phyloP scores from a whole-genome alignment of 495 filamentous ascomycete species.

The Rhypophila decipiens region DNA sequence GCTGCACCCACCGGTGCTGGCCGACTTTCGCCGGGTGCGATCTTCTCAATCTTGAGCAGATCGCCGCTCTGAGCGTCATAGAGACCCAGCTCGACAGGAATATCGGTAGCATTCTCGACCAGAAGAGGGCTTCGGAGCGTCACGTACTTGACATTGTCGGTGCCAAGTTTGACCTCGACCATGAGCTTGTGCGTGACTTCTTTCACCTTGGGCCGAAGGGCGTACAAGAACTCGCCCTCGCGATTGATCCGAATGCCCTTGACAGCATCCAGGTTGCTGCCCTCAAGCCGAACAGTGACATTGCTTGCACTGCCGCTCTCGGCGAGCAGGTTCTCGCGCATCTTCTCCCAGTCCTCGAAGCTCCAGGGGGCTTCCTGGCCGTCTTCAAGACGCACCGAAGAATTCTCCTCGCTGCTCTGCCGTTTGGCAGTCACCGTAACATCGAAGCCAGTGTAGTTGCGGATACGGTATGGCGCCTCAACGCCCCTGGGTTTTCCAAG shows the following conservation, averaged over 20 bases:
- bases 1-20: constrained; percentile 90
- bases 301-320: constrained; percentile 66
- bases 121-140: constrained; percentile 92
- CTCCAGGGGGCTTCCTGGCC: constrained; percentile 92
- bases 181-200: constrained; percentile 79
- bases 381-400: constrained; percentile 75
- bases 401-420: constrained; percentile 46
- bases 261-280: constrained; percentile 86
- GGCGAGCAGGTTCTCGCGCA: constrained; percentile 82
- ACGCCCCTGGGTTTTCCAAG: constrained; percentile 86
- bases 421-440: constrained; percentile 74
- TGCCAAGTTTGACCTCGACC: constrained; percentile 83
- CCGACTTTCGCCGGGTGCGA: constrained; percentile 82
- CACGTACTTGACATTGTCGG: constrained; percentile 95
- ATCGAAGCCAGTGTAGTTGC: constrained; percentile 92
- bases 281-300: constrained; percentile 79
- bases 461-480: constrained; percentile 88
- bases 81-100: constrained; percentile 90
- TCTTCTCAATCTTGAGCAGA: constrained; percentile 95
- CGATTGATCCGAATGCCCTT: constrained; percentile 82
- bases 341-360: constrained; percentile 90
- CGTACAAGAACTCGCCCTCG: constrained; percentile 90
- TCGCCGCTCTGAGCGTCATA: constrained; percentile 84
- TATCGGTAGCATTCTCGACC: constrained; percentile 96
- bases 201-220: constrained; percentile 71